Evolutionary conservation across 2,329 filamentous ascomycete species (phyloP).

Genomic region (Colletotrichum caudatum): DNA sequence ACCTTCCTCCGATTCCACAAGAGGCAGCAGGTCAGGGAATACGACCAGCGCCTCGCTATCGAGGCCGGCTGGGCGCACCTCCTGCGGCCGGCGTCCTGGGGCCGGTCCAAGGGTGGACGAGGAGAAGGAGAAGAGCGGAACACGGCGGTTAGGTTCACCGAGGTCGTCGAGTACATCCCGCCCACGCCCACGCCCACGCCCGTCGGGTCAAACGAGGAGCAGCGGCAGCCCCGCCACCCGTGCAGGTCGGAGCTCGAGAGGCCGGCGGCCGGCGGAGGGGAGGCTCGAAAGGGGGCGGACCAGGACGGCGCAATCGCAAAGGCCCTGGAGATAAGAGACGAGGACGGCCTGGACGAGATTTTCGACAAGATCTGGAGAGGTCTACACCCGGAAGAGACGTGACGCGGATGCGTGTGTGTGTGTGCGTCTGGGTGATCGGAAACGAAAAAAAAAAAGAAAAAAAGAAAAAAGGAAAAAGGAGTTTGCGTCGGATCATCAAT

Average conservation of each 20-base stretch:
- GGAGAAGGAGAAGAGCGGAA: neutral
- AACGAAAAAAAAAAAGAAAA: neutral
- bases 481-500: neutral
- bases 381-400: neutral
- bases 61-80: neutral
- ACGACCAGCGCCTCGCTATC: neutral
- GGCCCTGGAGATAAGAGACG: neutral
- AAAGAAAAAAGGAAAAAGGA: neutral
- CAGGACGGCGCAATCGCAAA: neutral
- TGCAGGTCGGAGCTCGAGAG: neutral
- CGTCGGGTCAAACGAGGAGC: neutral
- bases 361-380: no score
- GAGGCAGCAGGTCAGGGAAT: neutral
- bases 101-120: no score
- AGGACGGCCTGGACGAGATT: neutral
- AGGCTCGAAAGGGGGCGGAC: neutral
- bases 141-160: neutral
- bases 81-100: neutral
- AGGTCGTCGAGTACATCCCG: neutral
- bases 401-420: neutral
- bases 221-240: neutral
- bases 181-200: neutral
- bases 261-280: neutral
- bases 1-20: neutral
- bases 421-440: no score